Base-by-base conservation (phyloP, 1,284 basidiomycete species). In the Veloboletus limbatus region DNA sequence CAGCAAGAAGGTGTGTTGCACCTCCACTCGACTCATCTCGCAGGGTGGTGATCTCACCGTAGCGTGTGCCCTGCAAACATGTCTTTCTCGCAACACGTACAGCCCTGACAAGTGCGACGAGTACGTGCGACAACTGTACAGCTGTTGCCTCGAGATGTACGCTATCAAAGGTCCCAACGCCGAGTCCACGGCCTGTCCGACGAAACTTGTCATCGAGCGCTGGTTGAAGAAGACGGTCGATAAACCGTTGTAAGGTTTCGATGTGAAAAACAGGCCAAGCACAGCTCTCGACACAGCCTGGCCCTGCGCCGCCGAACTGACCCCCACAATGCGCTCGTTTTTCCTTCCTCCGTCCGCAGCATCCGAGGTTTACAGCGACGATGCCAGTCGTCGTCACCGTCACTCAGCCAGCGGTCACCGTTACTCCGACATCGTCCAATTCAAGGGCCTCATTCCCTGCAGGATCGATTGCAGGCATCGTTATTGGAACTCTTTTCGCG, bases 31-130 rank as follows among this genome's bases (percentile, higher is more conserved):
- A 3, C 8, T 37, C 34, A 9, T n/a, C n/a, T n/a, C n/a, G n/a
- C 16, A n/a, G 17, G 8, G 21, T 13, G 11, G 7, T 40, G 49
- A 32, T 14, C 7, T 16, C 25, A 9, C 4, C 13, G 3, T 48
- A 87, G 85, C 84, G 1, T 87, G 84, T 58, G 59, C 69, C 16
- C 67, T 87, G 4, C 84, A 87, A 43, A 45, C 67, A 1, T 88
- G 85, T 59, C 67, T 88, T 17, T 72, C 73, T 48, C 80, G 74
- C 54, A 76, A 86, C 62, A 84, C 78, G 0, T 87, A 85, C 54
- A 55, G 55, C 2, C 84, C 81, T 0, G 80, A 84, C 16, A 79
- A 75, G 52, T 88, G 85, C 57, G 69, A 81, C 32, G 56, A 63
- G 4, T 62, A 74, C 11, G 57, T 87, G 22, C 67, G 74, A 35